Conservation (phyloP, 306 rosid genomes). For the Begonia loranthoides region DNA sequence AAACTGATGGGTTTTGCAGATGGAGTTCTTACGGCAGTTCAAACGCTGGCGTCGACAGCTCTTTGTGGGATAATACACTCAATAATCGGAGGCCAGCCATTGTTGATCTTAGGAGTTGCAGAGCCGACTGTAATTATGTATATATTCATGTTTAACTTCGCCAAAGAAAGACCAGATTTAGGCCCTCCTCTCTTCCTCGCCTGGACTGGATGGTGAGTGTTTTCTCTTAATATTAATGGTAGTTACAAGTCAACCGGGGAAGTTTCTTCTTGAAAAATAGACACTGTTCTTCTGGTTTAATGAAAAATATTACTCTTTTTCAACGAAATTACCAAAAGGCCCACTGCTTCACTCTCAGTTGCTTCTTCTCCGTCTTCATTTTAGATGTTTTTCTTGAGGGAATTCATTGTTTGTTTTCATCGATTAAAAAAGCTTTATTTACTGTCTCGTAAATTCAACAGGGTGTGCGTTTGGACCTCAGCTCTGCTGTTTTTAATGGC, state of each 20-base stretch:
- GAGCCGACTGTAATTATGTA: conserved; percentile 98
- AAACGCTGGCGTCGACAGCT: conserved; percentile 78
- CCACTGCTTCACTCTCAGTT: too few species aligned
- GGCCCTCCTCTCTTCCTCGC: conserved; percentile 72
- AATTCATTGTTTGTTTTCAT: too few species aligned
- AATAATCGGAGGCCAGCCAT: conserved; percentile 84
- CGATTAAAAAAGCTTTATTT: too few species aligned
- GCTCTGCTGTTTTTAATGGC: conserved; percentile 61
- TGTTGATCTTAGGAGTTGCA: conserved; percentile 89
- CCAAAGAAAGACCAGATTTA: conserved; percentile 63
- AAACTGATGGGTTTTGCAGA: conserved; percentile 34
- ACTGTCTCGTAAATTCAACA: conserved; percentile 7
- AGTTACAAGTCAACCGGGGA: too few species aligned
- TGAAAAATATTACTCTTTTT: too few species aligned
- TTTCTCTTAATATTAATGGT: background rate
- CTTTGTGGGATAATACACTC: conserved; percentile 87
- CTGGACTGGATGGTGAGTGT: conserved; percentile 78
- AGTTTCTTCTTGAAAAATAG: too few species aligned
- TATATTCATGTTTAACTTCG: conserved; percentile 85
- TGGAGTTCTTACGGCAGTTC: conserved; percentile 88
- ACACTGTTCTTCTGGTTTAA: too few species aligned
- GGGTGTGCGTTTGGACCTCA: conserved; percentile 98
- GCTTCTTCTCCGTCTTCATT: too few species aligned
- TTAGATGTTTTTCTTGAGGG: too few species aligned
- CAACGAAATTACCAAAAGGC: too few species aligned